These are phyloP conservation scores for Alternaria hordeiaustralica DNA, from an alignment of 2,329 filamentous ascomycete genomes.

Conservation along the genomic window DNA sequence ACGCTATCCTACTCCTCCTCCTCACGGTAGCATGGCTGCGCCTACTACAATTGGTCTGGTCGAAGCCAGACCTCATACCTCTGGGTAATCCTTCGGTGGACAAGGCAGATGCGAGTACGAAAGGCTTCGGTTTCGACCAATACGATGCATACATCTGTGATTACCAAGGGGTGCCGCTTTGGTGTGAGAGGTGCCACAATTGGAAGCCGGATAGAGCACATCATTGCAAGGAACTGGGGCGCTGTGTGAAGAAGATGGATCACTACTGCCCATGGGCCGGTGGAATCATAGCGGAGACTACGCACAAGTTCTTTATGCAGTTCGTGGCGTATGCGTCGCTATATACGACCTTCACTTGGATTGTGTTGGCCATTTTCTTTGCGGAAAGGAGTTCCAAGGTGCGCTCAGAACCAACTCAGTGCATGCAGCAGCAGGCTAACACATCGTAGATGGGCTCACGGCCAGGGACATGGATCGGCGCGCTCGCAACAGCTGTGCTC, in stretches of 20 bases:
- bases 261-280: constrained; percentile 98
- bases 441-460: constrained; percentile 21
- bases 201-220: constrained; percentile 90
- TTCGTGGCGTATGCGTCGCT: constrained; percentile 77
- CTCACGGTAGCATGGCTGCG: constrained; percentile 74
- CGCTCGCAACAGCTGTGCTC: constrained; percentile 70
- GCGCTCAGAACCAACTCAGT: constrained; percentile 20
- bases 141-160: constrained; percentile 87
- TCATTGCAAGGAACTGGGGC: constrained; percentile 80
- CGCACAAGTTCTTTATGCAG: constrained; percentile 92
- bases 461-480: constrained; percentile 63
- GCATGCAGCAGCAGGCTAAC: not conserved
- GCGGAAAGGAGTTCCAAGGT: constrained; percentile 60
- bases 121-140: constrained; percentile 77
- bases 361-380: constrained; percentile 69
- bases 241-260: constrained; percentile 90
- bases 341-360: constrained; percentile 70
- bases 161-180: constrained; percentile 77
- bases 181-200: constrained; percentile 82
- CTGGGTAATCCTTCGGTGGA: constrained; percentile 54
- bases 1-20: constrained; percentile 73
- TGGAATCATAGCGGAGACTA: constrained; percentile 83
- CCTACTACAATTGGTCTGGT: constrained; percentile 70
- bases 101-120: constrained; percentile 34
- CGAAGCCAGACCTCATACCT: constrained; percentile 76